Base-by-base conservation (phyloP, 495 filamentous ascomycete species). In the Rostrohypoxylon terebratum region DNA sequence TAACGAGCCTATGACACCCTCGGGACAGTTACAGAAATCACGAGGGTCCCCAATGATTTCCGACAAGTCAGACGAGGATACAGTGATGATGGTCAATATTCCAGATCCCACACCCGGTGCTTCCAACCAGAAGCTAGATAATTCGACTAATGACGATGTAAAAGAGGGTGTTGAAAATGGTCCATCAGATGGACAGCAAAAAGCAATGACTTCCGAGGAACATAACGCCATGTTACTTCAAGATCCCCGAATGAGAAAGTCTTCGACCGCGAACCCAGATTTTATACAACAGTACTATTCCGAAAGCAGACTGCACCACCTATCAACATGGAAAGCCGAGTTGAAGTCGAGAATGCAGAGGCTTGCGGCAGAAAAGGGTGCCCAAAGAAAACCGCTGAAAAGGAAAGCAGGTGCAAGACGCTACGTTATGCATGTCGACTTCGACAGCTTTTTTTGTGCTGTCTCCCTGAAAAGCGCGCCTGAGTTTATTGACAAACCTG, bases 391-490 rank as follows among this genome's bases (percentile, higher is more conserved):
- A 48, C 66, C 85, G 34, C 44, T 57, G 33, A 81, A 77, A 64
- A 77, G 78, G 14, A 84, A 82, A 59, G 77, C 87, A 38, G 91
- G 92, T 1, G 81, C 90, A 21, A 84, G 96, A 63, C 81, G 92
- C 68, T 99, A 98, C 69, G 88, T 99, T 53, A 87, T 99, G 70
- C 96, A 99, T 77, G 93, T 98, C 33, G 96, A 99, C 75, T 98
- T 98, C 75, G 96, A 99, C 78, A 94, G 92, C 77, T 99, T 99
- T 81, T 99, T 99, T 78, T 97, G 94, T 42, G 93, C 96, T 0
- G 94, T 98, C 1, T 97, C 95, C 0, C 85, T 95, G 16, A 95
- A 94, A 68, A 82, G 86, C 21, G 81, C 82, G 54, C 94, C 94
- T 0, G 89, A 96, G 28, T 91, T 89, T 34, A 79, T 82, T 25